Evolutionary conservation across 2,329 filamentous ascomycete species (phyloP).

Genomic region (Colletotrichum lupini): DNA sequence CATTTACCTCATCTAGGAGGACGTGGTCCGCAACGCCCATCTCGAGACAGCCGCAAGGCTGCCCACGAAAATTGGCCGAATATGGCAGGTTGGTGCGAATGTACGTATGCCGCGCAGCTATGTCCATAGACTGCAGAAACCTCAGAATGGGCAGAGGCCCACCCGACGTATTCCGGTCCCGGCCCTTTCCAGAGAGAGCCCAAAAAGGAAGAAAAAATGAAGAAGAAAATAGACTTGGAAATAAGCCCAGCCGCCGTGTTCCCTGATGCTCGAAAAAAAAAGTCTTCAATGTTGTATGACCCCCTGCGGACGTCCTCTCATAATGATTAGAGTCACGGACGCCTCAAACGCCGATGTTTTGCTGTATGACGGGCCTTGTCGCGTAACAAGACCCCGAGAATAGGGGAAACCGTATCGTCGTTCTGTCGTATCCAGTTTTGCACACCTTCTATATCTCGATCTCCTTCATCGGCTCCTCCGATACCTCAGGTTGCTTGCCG

Average conservation of each 20-base stretch:
- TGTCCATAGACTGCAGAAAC: slow-evolving; percentile 33
- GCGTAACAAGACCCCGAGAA: slow-evolving; percentile 33
- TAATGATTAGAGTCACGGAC: slow-evolving; percentile 35
- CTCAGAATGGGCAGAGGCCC: slow-evolving; percentile 18
- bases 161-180: slow-evolving; percentile 28
- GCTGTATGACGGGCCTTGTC: slow-evolving; percentile 33
- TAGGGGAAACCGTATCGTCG: slow-evolving; percentile 38
- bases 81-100: slow-evolving; percentile 31
- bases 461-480: slow-evolving; percentile 68
- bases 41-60: neutral
- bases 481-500: slow-evolving; percentile 54
- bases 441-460: slow-evolving; percentile 65
- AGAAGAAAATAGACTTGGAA: slow-evolving; percentile 19
- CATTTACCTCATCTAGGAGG: slow-evolving; percentile 8
- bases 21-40: neutral
- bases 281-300: slow-evolving; percentile 35
- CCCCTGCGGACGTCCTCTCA: slow-evolving; percentile 33
- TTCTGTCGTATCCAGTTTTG: slow-evolving; percentile 40
- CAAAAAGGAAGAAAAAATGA: slow-evolving; percentile 19
- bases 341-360: slow-evolving; percentile 37
- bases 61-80: neutral
- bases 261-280: slow-evolving; percentile 31
- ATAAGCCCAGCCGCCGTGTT: slow-evolving; percentile 34
- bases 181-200: slow-evolving; percentile 35
- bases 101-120: slow-evolving; percentile 35